Evolutionary conservation across 805 yeast genomes (phyloP), one percentile per base, ranked within the genome.

Genomic region (Candida tibetensis): DNA sequence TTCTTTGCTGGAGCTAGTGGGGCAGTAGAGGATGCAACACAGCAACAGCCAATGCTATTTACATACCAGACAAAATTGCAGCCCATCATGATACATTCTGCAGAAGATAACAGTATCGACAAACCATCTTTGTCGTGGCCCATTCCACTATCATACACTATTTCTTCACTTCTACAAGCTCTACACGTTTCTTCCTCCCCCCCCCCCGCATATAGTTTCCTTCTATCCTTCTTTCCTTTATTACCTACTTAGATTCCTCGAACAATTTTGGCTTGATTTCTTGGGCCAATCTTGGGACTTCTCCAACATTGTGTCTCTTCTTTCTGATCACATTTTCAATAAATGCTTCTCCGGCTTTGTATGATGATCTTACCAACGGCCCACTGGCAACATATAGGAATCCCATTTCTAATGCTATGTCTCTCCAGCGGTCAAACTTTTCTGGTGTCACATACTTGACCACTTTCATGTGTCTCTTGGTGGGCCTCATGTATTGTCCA

Each of bases 401-500:
- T 1, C 99, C 99, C 76, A 91, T 66, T 30, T 85, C 87, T 46
- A 83, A 60, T 0, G 99, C 98, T 7, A 72, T 75, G 40, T 84
- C 79, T 54, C 82, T 88, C 99, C 99, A 93, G 58, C 83, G 74
- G 43, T 90, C 95, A 59, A 93, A 93, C 61, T 88, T 89, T 50
- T 86, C 96, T 2, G 99, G 99, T 17, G 80, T 84, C 14, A 93
- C 79, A 54, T 93, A 93, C 51, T 91, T 97, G 8, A 87, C 96
- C 30, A 93, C 99, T 68, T 90, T 90, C 95, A 93, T 89, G 62
- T 93, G 99, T 57, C 99, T 81, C 65, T 86, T 93, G 2, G 99
- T 93, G 31, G 99, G 99, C 60, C 99, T 77, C 97, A 93, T 93
- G 63, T 93, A 93, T 66, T 93, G 99, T 26, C 99, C 99, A 64